These are phyloP conservation scores for Dryas drummondii DNA, from an alignment of 306 rosid genomes.

Conservation along the genomic window DNA sequence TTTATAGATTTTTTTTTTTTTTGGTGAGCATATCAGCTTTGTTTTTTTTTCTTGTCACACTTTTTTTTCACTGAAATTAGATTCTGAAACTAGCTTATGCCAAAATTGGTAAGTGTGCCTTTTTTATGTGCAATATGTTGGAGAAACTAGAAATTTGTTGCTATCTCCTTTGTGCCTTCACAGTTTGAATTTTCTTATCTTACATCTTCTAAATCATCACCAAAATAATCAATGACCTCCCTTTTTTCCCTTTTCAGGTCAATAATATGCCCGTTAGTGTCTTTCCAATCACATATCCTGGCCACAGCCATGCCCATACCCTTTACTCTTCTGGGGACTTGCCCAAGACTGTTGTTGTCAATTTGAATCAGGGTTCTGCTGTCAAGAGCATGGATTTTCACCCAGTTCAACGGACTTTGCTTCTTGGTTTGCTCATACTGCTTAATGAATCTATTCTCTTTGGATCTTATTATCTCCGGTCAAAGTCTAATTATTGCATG, in stretches of 20 bases:
- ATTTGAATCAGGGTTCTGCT: slow-evolving; percentile 71
- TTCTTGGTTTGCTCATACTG: slow-evolving; percentile 55
- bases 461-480: background rate
- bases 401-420: slow-evolving; percentile 70
- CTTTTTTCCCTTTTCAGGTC: slow-evolving; percentile 41
- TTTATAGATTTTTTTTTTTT: background rate
- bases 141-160: background rate
- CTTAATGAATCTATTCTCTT: slow-evolving; percentile 4
- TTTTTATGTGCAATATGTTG: background rate
- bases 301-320: slow-evolving; percentile 53
- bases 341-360: slow-evolving; percentile 59
- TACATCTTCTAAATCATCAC: background rate
- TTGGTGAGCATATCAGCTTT: background rate
- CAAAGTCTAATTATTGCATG: background rate
- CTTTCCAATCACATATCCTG: slow-evolving; percentile 58
- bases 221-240: background rate
- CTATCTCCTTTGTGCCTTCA: background rate
- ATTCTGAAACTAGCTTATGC: background rate
- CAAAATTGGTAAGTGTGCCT: background rate
- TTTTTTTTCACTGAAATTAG: background rate
- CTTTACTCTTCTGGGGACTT: slow-evolving; percentile 62
- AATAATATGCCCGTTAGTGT: slow-evolving; percentile 57
- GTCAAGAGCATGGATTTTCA: slow-evolving; percentile 92
- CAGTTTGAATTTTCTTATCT: background rate
- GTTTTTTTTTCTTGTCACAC: slow-evolving; percentile 1